Conservation (phyloP, 345 rosid species). For the Eucalyptus curtisii region DNA sequence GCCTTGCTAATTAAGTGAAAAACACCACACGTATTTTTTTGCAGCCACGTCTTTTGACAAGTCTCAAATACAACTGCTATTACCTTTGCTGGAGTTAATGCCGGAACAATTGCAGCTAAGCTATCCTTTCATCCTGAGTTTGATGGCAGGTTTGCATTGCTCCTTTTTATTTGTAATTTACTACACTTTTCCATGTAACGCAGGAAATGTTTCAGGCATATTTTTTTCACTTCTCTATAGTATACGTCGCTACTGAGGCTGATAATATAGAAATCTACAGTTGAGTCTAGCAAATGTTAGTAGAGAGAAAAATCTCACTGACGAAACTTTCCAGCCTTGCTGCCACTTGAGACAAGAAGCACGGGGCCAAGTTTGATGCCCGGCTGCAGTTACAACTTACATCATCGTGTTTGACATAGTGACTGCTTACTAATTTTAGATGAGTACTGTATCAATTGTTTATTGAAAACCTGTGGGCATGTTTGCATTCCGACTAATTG, state of each 20-base stretch:
- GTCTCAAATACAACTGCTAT: slow-evolving; percentile 43
- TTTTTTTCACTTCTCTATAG: not conserved
- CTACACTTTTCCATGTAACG: not conserved
- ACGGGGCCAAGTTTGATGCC: not conserved
- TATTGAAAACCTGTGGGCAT: not conserved
- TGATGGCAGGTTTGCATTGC: slow-evolving; percentile 31
- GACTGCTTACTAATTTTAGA: not conserved
- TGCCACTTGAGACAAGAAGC: not conserved
- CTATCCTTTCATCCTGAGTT: slow-evolving; percentile 17
- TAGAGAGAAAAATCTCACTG: not conserved
- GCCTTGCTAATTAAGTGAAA: not conserved
- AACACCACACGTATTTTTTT: not conserved
- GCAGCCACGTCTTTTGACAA: slow-evolving; percentile 65
- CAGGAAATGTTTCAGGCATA: not conserved
- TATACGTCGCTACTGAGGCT: not conserved
- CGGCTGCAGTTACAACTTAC: not conserved
- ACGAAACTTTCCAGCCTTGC: not conserved
- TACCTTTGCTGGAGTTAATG: slow-evolving; percentile 37
- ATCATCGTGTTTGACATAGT: not conserved
- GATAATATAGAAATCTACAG: not conserved
- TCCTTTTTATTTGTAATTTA: not conserved
- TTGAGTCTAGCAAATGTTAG: not conserved
- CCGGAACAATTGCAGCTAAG: slow-evolving; percentile 19
- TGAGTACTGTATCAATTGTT: not conserved
- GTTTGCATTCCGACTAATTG: not conserved